Evolutionary conservation across 2,329 filamentous ascomycete species (phyloP), one percentile per base, ranked within the genome.

Genomic region (Colletotrichum liaoningense): DNA sequence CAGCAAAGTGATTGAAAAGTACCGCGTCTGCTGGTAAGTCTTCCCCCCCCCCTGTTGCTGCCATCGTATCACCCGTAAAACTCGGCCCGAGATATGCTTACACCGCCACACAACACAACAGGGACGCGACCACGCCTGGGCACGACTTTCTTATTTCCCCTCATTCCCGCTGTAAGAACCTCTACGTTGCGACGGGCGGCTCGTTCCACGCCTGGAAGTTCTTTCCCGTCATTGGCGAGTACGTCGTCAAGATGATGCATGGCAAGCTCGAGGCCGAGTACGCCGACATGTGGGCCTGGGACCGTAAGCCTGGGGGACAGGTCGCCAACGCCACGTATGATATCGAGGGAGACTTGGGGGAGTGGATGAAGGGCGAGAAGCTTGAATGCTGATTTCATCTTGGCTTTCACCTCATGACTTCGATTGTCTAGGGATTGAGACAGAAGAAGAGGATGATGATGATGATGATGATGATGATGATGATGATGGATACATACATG

Each of bases 131-230:
- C 49, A 91, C 89, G 2, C 89, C 89, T 0, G 89, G 87, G 9
- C 89, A 92, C 79, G 90, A 92, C 77, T 91, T 90, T 76, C 83
- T 93, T 66, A 88, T 93, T 76, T 86, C 86, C 8, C 86, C 89
- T 2, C 84, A 89, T 73, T 80, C 84, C 6, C 80, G 84, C 76
- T 90, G 74, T 72, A 76, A 78, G 52, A 89, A 89, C 72, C 80
- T 93, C 16, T 92, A 88, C 79, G 79, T 93, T 28, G 91, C 90
- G 0, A 88, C 88, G 0, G 90, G 89, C 14, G 91, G 91, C 1
- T 92, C 89, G 14, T 91, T 92, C 75, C 91, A 93, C 78, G 87
- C 88, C 35, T 92, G 88, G 86, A 92, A 93, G 79, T 92, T 93
- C 77, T 82, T 93, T 30, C 90, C 90, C 1, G 88, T 88, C 28